Evolutionary conservation across 129 eudicot species (phyloP).

Genomic region (Lactuca saligna): DNA sequence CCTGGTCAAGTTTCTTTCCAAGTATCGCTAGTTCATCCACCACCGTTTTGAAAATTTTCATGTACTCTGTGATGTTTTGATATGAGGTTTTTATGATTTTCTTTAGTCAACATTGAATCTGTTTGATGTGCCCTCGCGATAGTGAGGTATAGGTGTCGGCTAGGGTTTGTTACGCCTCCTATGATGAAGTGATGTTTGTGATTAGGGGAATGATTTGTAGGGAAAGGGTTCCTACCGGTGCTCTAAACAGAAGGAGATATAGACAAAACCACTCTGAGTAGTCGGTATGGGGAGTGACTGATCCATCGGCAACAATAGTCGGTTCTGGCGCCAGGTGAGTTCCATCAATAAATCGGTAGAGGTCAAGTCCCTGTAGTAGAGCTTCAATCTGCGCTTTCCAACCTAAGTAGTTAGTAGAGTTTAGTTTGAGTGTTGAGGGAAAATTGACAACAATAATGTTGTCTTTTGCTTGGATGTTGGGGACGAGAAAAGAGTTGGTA

Average conservation of each 20-base stretch:
- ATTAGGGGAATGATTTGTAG: background rate
- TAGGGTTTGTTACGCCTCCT: background rate
- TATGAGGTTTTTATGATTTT: background rate
- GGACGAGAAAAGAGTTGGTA: too few relatives aligned
- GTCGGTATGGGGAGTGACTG: background rate
- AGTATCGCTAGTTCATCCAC: too few relatives aligned
- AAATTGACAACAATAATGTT: background rate
- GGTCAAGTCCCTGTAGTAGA: background rate
- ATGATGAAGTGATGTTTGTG: background rate
- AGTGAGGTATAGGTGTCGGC: background rate
- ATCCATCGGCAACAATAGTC: background rate
- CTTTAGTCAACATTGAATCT: background rate
- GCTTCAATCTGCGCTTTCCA: background rate
- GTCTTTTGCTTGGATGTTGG: too few relatives aligned
- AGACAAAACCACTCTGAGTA: background rate
- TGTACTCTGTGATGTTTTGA: conserved; percentile 5
- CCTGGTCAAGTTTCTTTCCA: too few relatives aligned
- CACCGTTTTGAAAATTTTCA: background rate
- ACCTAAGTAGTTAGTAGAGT: background rate
- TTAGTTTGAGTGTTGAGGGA: background rate
- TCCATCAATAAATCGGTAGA: background rate
- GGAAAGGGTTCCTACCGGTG: too few relatives aligned
- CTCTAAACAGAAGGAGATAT: background rate
- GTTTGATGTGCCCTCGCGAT: background rate
- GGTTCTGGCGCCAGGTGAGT: background rate